phyloP scores from a whole-genome alignment of 352 stramenopile genomes.

The Phytophthora kernoviae region DNA sequence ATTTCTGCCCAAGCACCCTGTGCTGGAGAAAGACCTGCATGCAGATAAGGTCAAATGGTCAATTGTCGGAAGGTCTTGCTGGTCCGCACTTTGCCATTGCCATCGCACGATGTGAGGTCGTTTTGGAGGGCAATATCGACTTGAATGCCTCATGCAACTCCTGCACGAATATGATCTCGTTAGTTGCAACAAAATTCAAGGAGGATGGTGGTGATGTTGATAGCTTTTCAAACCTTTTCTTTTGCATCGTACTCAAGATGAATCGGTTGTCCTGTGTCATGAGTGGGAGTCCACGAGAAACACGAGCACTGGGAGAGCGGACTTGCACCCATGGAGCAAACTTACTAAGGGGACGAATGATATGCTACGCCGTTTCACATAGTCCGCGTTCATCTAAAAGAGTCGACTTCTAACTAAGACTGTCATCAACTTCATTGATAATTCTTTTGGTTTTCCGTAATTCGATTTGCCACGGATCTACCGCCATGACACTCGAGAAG shows the following conservation, averaged over 20 bases:
- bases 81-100: neutral
- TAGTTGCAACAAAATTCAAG: neutral
- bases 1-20: constrained; percentile 10
- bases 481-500: constrained; percentile 57
- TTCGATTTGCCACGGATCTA: constrained; percentile 21
- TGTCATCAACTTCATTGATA: constrained; percentile 1
- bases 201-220: neutral
- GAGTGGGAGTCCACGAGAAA: constrained; percentile 3
- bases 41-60: constrained; percentile 15
- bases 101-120: neutral
- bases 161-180: neutral
- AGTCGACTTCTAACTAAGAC: constrained; percentile 3
- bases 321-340: constrained; percentile 12
- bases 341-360: neutral
- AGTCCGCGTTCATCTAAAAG: constrained; percentile 13
- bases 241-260: neutral
- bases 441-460: constrained; percentile 18
- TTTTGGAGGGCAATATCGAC: constrained; percentile 5
- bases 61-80: neutral
- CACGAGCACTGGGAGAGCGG: constrained; percentile 13
- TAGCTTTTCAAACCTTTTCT: constrained; percentile 6
- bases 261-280: neutral
- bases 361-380: constrained; percentile 4
- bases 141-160: constrained; percentile 7
- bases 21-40: neutral